These are phyloP conservation scores for Penicillium herquei DNA, from an alignment of 495 filamentous ascomycete species.

Conservation along the genomic window DNA sequence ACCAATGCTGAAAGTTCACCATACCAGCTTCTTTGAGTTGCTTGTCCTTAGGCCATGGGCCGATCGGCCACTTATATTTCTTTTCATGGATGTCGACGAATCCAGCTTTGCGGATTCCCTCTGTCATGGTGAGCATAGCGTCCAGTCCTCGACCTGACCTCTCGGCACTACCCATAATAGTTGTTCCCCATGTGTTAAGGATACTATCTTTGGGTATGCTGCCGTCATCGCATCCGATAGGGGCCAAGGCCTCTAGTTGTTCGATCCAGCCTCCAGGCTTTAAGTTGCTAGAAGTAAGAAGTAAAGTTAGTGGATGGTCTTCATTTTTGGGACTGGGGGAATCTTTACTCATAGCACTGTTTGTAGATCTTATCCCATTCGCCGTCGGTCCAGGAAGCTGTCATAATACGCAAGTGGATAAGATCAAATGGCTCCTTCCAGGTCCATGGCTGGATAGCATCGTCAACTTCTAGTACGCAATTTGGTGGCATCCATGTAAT, in stretches of 20 bases:
- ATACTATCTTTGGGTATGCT: conserved; percentile 1
- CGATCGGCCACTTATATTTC: conserved; percentile 62
- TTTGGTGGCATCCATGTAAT: conserved; percentile 1
- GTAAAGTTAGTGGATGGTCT: not conserved
- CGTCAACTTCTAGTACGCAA: conserved; percentile 2
- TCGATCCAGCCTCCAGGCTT: conserved; percentile 7
- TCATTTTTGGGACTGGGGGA: not conserved
- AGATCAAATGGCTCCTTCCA: conserved; percentile 1
- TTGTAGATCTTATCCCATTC: conserved; percentile 3
- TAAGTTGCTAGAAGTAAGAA: not conserved
- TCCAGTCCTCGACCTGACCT: not conserved
- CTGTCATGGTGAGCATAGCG: not conserved
- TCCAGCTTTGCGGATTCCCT: conserved; percentile 1
- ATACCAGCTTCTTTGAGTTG: conserved; percentile 64
- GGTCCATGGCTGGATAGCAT: not conserved
- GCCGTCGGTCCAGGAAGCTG: not conserved
- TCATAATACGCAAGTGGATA: conserved; percentile 11
- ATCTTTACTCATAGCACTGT: conserved; percentile 2
- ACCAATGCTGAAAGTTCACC: conserved; percentile 58
- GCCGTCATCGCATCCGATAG: not conserved
- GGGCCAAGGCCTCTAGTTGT: not conserved
- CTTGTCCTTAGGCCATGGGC: conserved; percentile 64
- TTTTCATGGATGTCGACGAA: conserved; percentile 32
- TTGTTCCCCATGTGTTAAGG: not conserved
- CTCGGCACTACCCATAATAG: not conserved